Percentiles rank a stretch among this genome's conserved stretches.
phyloP scores from a whole-genome alignment of 2,329 filamentous ascomycete species.

The Mycosphaerella arachidis region DNA sequence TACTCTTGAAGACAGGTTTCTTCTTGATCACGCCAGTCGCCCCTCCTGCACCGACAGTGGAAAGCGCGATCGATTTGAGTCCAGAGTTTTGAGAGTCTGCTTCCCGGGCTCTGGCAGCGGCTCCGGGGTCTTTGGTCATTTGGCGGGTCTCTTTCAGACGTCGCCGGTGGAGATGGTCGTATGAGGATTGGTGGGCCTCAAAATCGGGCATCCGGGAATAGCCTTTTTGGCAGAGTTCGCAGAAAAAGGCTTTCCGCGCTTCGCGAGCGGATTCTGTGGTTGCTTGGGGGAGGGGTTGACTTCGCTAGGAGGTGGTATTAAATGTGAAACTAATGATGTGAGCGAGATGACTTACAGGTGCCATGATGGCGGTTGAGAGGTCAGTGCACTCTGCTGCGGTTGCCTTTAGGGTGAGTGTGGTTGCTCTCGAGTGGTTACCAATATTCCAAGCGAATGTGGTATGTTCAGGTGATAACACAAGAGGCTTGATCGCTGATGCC shows the following conservation, averaged over 20 bases:
- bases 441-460: neutral
- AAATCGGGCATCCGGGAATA: constrained; percentile 95
- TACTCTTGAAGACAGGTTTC: constrained; percentile 30
- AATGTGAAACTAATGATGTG: neutral
- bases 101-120: constrained; percentile 60
- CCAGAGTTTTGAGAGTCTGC: constrained; percentile 48
- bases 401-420: neutral
- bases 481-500: neutral
- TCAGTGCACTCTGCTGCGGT: too few species aligned
- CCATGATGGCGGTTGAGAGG: neutral
- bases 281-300: constrained; percentile 26
- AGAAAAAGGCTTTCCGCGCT: constrained; percentile 76
- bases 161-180: constrained; percentile 86
- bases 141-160: constrained; percentile 84
- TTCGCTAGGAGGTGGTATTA: constrained; percentile 23
- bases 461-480: neutral
- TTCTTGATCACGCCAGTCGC: constrained; percentile 16
- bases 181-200: constrained; percentile 87
- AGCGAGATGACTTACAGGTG: neutral
- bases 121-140: constrained; percentile 68
- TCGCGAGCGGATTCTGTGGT: constrained; percentile 64
- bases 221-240: constrained; percentile 84
- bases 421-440: neutral
- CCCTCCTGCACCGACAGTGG: neutral
- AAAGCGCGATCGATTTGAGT: constrained; percentile 45